Evolutionary conservation across 2,329 filamentous ascomycete species (phyloP).

Genomic region (Plenodomus biglobosus): DNA sequence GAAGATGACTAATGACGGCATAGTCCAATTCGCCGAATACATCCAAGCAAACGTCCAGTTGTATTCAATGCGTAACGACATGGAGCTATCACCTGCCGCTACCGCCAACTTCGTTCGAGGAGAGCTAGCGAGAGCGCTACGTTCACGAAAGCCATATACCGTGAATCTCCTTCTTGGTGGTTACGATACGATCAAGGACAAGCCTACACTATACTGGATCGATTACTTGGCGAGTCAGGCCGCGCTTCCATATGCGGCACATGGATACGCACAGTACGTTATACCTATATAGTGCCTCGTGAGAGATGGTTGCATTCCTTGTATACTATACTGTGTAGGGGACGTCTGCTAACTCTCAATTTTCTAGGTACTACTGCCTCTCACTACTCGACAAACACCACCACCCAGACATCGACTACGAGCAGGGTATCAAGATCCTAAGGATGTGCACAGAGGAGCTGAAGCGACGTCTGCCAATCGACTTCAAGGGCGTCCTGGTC

Average conservation of each 20-base stretch:
- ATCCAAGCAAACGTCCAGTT: constrained; percentile 98
- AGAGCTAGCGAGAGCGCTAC: constrained; percentile 86
- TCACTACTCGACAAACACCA: constrained; percentile 98
- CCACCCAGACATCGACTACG: constrained; percentile 87
- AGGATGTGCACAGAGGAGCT: constrained; percentile 95
- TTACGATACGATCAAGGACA: constrained; percentile 85
- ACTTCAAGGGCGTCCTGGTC: constrained; percentile 95
- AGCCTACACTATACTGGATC: constrained; percentile 93
- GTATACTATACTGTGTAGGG: neutral
- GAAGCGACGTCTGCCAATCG: constrained; percentile 93
- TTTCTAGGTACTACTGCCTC: constrained; percentile 85
- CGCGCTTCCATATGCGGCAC: constrained; percentile 89
- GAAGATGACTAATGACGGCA: constrained; percentile 8
- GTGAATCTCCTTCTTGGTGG: constrained; percentile 96
- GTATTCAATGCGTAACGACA: constrained; percentile 97
- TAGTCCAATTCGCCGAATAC: constrained; percentile 98
- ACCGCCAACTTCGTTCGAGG: constrained; percentile 91
- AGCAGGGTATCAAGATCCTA: constrained; percentile 87
- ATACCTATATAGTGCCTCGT: neutral
- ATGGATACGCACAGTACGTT: constrained; percentile 92
- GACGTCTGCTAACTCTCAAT: constrained; percentile 1
- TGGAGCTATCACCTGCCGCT: constrained; percentile 84
- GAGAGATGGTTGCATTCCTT: neutral
- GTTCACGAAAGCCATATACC: constrained; percentile 91
- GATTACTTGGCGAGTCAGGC: constrained; percentile 92